Evolutionary conservation across 805 yeast genomes (phyloP).

Genomic region (Starmerella gropengiesseri): DNA sequence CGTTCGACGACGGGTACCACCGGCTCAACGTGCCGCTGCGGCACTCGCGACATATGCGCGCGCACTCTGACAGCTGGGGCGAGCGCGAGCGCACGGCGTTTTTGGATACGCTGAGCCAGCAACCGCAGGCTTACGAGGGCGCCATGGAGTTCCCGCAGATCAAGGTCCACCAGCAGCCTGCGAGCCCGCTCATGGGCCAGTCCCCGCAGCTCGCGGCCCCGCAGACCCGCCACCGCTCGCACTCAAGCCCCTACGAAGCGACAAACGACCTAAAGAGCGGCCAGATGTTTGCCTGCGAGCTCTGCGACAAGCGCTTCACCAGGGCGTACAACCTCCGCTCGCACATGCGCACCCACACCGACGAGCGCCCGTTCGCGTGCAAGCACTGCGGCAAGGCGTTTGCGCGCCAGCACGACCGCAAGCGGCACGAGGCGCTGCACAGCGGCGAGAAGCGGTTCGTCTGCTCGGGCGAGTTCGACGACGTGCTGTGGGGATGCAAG

Average conservation of each 20-base stretch:
- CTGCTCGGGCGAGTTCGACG: conserved; percentile 46
- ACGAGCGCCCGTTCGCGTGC: conserved; percentile 61
- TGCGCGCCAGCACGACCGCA: conserved; percentile 68
- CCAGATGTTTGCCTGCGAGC: conserved; percentile 59
- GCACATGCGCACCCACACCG: conserved; percentile 77
- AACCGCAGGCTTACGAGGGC: background rate
- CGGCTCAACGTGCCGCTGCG: conserved; percentile 9
- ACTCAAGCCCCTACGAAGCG: conserved; percentile 39
- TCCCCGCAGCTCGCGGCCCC: conserved; percentile 12
- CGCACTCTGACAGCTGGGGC: conserved; percentile 19
- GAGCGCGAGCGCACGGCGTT: conserved; percentile 15
- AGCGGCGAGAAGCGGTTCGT: conserved; percentile 59
- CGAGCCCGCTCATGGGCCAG: background rate
- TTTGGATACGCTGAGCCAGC: conserved; percentile 14
- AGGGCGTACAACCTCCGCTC: conserved; percentile 88
- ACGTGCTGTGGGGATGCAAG: conserved; percentile 56
- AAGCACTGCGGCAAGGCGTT: conserved; percentile 53
- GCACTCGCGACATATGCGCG: conserved; percentile 17
- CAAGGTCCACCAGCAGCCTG: background rate
- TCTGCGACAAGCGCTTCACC: conserved; percentile 80
- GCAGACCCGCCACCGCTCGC: conserved; percentile 16
- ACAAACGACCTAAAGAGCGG: conserved; percentile 60
- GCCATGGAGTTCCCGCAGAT: conserved; percentile 1
- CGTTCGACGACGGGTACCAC: background rate
- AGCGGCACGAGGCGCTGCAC: conserved; percentile 66